Conservation (phyloP, 306 rosid species). For the Medicago ruthenica region DNA sequence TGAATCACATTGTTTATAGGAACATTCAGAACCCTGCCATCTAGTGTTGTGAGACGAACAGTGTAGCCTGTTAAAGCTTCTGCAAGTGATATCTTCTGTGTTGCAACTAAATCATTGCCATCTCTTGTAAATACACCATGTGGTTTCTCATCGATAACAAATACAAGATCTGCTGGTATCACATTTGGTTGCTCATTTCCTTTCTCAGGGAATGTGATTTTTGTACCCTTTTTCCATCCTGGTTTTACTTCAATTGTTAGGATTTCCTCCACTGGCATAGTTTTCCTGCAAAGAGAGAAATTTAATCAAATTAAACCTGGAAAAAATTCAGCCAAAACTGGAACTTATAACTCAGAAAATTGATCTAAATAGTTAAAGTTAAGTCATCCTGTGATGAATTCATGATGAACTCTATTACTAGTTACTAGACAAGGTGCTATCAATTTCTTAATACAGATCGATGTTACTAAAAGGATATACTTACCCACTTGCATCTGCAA, state of each 20-base stretch:
- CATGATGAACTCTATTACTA: too few species aligned
- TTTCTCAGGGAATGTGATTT: conserved; percentile 42
- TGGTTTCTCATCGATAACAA: conserved; percentile 40
- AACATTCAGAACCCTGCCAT: conserved; percentile 39
- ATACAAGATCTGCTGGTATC: conserved; percentile 42
- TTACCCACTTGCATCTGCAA: conserved; percentile 65
- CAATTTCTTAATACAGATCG: too few species aligned
- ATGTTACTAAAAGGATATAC: too few species aligned
- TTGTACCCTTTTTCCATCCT: conserved; percentile 47
- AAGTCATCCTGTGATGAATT: too few species aligned
- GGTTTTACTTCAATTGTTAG: conserved; percentile 40
- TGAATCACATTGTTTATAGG: conserved; percentile 42
- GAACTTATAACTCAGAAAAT: neutral
- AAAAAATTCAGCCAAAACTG: neutral
- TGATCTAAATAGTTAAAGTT: too few species aligned
- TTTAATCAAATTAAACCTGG: neutral
- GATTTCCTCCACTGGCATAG: conserved; percentile 47
- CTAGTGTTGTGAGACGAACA: conserved; percentile 40
- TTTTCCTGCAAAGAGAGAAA: conserved; percentile 34
- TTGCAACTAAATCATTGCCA: conserved; percentile 43
- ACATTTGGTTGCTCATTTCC: conserved; percentile 48
- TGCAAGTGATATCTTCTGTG: conserved; percentile 40
- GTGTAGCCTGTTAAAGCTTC: conserved; percentile 45
- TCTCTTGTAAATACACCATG: conserved; percentile 41
- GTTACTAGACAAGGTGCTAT: too few species aligned